These are phyloP conservation scores for Aureobasidium sp. DNA, from an alignment of 2,329 filamentous ascomycete species.

Conservation along the genomic window DNA sequence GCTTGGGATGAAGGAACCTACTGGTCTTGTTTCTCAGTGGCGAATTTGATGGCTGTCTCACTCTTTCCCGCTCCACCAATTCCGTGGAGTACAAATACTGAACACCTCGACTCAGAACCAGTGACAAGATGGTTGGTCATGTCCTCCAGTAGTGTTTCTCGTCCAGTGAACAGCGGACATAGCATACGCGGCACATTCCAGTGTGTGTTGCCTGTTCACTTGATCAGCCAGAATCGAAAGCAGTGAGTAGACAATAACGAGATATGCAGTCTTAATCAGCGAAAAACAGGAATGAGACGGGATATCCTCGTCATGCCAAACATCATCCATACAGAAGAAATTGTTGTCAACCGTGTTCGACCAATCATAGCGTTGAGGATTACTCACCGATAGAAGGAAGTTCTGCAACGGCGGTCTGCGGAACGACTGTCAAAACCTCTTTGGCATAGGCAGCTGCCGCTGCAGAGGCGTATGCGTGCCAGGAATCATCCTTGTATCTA, in stretches of 20 bases:
- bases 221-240: too few relatives aligned
- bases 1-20: constrained; percentile 17
- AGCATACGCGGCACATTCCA: not conserved
- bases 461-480: constrained; percentile 28
- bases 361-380: not conserved
- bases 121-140: not conserved
- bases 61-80: constrained; percentile 30
- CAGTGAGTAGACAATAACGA: too few relatives aligned
- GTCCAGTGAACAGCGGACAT: not conserved
- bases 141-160: not conserved
- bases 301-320: too few relatives aligned
- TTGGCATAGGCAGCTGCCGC: constrained; percentile 24
- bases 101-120: too few relatives aligned
- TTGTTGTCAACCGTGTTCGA: too few relatives aligned
- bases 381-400: not conserved
- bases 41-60: constrained; percentile 28
- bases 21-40: constrained; percentile 20
- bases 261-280: too few relatives aligned
- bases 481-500: constrained; percentile 27
- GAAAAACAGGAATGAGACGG: not conserved
- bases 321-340: too few relatives aligned
- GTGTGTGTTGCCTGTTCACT: not conserved
- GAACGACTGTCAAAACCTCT: not conserved
- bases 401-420: not conserved
- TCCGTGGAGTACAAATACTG: constrained; percentile 26